A percentile compares a stretch with the other conserved stretches of the same genome.
Conservation (phyloP, 306 rosid genomes). For the Rosa multiflora region DNA sequence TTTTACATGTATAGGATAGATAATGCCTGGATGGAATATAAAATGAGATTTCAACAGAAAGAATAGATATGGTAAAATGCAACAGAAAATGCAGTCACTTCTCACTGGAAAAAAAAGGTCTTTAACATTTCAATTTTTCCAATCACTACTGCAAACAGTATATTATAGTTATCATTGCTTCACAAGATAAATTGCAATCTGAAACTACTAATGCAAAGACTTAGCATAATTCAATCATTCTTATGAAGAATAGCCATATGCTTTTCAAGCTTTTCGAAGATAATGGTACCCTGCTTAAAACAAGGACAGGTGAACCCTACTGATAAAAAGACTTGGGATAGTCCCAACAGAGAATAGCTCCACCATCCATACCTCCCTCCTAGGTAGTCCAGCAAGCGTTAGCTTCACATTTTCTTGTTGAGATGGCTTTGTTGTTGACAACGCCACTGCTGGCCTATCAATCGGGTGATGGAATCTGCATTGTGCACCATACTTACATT, state of each 20-base stretch:
- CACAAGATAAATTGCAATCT: neutral
- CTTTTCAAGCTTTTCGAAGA: neutral
- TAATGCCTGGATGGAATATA: neutral
- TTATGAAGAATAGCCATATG: neutral
- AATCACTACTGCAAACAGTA: neutral
- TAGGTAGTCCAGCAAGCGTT: conserved; percentile 89
- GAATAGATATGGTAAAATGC: neutral
- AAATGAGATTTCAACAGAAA: neutral
- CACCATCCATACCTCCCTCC: conserved; percentile 75
- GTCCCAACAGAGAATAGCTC: neutral
- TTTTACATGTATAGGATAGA: neutral
- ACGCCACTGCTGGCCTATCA: conserved; percentile 67
- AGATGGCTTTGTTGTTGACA: conserved; percentile 38
- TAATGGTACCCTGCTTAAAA: neutral
- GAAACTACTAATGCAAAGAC: neutral
- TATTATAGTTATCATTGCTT: neutral
- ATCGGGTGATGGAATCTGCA: conserved; percentile 91
- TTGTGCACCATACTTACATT: conserved; percentile 74
- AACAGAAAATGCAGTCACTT: neutral
- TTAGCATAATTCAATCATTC: neutral
- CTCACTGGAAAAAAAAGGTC: neutral
- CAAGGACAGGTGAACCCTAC: neutral
- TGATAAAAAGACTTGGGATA: neutral
- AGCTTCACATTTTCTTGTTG: conserved; percentile 56
- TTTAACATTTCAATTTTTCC: neutral